These are phyloP conservation scores for Ascochyta fabae DNA, from an alignment of 2,329 filamentous ascomycete species.

Conservation along the genomic window DNA sequence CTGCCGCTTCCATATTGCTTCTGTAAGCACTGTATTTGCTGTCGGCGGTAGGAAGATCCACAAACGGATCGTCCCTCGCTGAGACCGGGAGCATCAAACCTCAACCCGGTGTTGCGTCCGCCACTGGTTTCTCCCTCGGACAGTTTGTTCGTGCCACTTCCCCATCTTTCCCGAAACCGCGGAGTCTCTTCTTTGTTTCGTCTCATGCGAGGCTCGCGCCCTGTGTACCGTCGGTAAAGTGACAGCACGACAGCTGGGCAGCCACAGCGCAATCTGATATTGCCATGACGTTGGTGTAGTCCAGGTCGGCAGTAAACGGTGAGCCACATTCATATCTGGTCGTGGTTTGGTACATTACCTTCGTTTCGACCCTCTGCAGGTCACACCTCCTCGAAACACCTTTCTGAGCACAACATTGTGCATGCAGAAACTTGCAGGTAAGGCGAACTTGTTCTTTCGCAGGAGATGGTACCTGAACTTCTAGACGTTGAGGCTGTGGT, in stretches of 20 bases:
- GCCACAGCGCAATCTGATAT: conserved; percentile 8
- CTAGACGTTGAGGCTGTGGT: not conserved
- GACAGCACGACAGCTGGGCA: conserved; percentile 1
- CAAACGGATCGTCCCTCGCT: conserved; percentile 11
- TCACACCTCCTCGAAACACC: not conserved
- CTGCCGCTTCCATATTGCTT: not conserved
- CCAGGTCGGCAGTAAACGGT: not conserved
- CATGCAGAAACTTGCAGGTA: not conserved
- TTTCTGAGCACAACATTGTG: not conserved
- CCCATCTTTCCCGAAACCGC: conserved; percentile 11
- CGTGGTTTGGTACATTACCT: not conserved
- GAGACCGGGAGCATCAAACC: conserved; percentile 13
- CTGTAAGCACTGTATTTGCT: not conserved
- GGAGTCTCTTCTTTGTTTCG: conserved; percentile 13
- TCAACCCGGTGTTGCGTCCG: conserved; percentile 1
- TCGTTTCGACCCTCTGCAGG: not conserved
- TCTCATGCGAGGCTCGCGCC: conserved; percentile 14
- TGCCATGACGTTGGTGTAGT: conserved; percentile 3
- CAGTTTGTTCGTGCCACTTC: conserved; percentile 7
- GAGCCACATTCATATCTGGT: not conserved
- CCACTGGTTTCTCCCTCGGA: conserved; percentile 6
- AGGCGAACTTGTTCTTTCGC: not conserved
- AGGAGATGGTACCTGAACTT: not conserved
- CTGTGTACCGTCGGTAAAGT: conserved; percentile 4
- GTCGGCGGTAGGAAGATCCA: conserved; percentile 3